phyloP scores from a whole-genome alignment of 495 filamentous ascomycete genomes.

The Penicillium lividum region DNA sequence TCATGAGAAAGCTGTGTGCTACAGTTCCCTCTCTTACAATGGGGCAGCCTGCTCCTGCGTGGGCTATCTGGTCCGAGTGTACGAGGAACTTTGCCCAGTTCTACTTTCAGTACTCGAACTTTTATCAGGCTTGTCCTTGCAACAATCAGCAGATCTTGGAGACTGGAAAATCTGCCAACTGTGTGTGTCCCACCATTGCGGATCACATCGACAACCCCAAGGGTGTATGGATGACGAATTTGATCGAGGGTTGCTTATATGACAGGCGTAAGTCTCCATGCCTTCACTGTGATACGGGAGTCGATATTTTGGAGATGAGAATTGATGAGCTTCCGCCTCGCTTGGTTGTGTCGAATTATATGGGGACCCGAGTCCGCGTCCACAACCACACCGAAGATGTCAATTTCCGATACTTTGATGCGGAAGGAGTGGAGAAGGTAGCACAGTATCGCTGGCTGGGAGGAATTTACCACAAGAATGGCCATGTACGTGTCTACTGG shows the following conservation, averaged over 20 bases:
- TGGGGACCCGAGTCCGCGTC: conserved; percentile 8
- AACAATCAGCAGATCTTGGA: neutral
- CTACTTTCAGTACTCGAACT: neutral
- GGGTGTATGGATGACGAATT: neutral
- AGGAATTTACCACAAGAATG: conserved; percentile 34
- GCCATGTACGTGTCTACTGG: conserved; percentile 38
- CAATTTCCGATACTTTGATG: conserved; percentile 25
- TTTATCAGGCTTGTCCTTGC: neutral
- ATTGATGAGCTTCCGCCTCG: conserved; percentile 33
- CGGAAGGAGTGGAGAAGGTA: neutral
- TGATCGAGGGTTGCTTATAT: neutral
- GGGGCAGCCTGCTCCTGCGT: conserved; percentile 12
- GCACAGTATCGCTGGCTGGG: conserved; percentile 47
- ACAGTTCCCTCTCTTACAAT: conserved; percentile 7
- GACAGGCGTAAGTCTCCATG: neutral
- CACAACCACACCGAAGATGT: conserved; percentile 35
- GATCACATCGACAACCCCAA: neutral
- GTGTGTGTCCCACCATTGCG: neutral
- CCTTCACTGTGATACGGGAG: neutral
- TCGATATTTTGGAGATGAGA: neutral
- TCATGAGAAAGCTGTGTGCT: conserved; percentile 16
- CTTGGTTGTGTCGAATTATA: conserved; percentile 26
- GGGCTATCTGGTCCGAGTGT: conserved; percentile 23
- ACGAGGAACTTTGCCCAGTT: conserved; percentile 36
- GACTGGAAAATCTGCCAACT: neutral